Evolutionary conservation across 768 basidiomycete genomes (phyloP).

Genomic region (Lactarius pseudohatsudake): DNA sequence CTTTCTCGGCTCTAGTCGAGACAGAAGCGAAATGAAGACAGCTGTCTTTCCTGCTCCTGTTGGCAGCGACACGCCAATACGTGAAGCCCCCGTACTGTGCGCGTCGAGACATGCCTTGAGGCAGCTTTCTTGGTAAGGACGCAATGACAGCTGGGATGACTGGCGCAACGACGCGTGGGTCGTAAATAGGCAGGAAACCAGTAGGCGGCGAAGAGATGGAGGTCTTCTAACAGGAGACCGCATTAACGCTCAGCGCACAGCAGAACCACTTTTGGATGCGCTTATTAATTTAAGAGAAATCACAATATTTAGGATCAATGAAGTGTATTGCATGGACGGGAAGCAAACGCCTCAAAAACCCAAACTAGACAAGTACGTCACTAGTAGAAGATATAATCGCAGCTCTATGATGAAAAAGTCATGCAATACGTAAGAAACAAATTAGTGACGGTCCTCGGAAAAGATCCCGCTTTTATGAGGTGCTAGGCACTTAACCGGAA

Average conservation of each 20-base stretch:
- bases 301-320: not conserved
- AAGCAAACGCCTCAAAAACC: constrained; percentile 30
- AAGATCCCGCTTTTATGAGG: constrained; percentile 25
- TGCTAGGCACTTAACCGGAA: constrained; percentile 42
- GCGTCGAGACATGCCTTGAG: constrained; percentile 75
- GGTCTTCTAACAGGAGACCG: not conserved
- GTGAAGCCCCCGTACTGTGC: constrained; percentile 60
- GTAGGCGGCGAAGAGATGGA: not conserved
- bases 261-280: not conserved
- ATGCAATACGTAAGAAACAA: constrained; percentile 35
- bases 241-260: not conserved
- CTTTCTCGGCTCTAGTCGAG: constrained; percentile 49
- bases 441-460: constrained; percentile 32
- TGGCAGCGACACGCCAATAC: constrained; percentile 82
- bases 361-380: constrained; percentile 26
- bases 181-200: not conserved
- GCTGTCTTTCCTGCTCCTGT: constrained; percentile 90
- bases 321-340: constrained; percentile 22
- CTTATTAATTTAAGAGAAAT: not conserved
- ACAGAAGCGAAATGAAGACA: constrained; percentile 82
- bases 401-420: constrained; percentile 37
- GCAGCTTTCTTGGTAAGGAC: constrained; percentile 89
- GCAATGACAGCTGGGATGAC: constrained; percentile 42
- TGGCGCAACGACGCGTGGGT: constrained; percentile 1
- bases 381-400: constrained; percentile 36